Conservation (phyloP, 164 flowering plant genomes). For the Paratinospora sagittata region DNA sequence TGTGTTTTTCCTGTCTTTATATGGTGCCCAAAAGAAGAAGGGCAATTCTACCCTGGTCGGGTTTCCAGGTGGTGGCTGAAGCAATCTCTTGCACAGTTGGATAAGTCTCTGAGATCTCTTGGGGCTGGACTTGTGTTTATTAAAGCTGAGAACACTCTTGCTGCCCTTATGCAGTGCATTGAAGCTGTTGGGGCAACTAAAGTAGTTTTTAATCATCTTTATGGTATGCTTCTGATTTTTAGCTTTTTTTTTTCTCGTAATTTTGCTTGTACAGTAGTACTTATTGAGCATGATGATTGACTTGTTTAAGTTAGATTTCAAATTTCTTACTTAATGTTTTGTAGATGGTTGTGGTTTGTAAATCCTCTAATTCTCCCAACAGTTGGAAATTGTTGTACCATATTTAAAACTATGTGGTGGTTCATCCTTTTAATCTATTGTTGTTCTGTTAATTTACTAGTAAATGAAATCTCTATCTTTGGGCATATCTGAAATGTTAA, state of each 20-base stretch:
- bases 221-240: constrained; percentile 43
- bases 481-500: too few relatives aligned
- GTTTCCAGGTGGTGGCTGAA: constrained; percentile 97
- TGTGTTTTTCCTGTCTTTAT: constrained; percentile 68
- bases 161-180: constrained; percentile 60
- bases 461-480: too few relatives aligned
- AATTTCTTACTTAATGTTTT: not conserved
- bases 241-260: not conserved
- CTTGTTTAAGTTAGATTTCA: not conserved
- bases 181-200: constrained; percentile 65
- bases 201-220: constrained; percentile 78
- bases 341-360: not conserved
- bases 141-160: constrained; percentile 57
- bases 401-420: too few relatives aligned
- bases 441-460: too few relatives aligned
- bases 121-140: constrained; percentile 60
- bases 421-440: too few relatives aligned
- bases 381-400: not conserved
- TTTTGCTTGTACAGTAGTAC: constrained; percentile 1
- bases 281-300: not conserved
- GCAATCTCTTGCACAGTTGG: constrained; percentile 71
- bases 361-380: not conserved
- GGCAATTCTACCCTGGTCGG: constrained; percentile 80
- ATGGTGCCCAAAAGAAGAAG: constrained; percentile 95
- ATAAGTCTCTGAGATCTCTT: constrained; percentile 64